phyloP scores from a whole-genome alignment of 441 rosid genomes.

The Erodium trifolium region DNA sequence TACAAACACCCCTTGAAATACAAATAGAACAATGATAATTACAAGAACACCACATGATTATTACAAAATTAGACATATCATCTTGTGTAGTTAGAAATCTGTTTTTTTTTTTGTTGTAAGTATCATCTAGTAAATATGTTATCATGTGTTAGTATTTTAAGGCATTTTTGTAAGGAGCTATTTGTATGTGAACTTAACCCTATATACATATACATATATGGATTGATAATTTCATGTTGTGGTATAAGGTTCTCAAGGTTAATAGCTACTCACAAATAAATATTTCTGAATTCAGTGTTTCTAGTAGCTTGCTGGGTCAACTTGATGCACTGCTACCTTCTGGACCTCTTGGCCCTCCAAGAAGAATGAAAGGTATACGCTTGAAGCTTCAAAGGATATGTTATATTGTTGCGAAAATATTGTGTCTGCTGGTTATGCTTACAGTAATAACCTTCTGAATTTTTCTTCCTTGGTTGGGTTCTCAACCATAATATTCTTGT shows the following conservation, averaged over 20 bases:
- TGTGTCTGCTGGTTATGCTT: background rate
- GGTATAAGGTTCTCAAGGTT: slow-evolving; percentile 8
- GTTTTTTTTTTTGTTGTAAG: too few relatives aligned
- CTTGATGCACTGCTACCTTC: slow-evolving; percentile 65
- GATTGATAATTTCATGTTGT: too few relatives aligned
- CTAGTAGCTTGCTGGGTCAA: slow-evolving; percentile 43
- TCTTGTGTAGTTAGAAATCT: too few relatives aligned
- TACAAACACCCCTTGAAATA: too few relatives aligned
- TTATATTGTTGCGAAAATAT: slow-evolving; percentile 6
- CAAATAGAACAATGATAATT: too few relatives aligned
- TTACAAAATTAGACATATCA: too few relatives aligned
- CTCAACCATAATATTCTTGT: background rate
- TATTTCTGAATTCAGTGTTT: slow-evolving; percentile 40
- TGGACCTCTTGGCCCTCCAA: slow-evolving; percentile 71
- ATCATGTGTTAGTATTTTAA: too few relatives aligned
- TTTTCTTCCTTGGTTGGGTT: background rate
- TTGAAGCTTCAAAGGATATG: slow-evolving; percentile 8
- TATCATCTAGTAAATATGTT: too few relatives aligned
- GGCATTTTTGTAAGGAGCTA: too few relatives aligned
- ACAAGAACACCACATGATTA: too few relatives aligned
- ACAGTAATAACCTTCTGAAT: background rate
- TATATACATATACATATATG: too few relatives aligned
- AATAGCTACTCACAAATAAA: background rate
- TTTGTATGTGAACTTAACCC: too few relatives aligned
- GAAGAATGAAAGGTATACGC: slow-evolving; percentile 66